phyloP scores from a whole-genome alignment of 75 land plant genomes.

The Cunninghamia lanceolata region DNA sequence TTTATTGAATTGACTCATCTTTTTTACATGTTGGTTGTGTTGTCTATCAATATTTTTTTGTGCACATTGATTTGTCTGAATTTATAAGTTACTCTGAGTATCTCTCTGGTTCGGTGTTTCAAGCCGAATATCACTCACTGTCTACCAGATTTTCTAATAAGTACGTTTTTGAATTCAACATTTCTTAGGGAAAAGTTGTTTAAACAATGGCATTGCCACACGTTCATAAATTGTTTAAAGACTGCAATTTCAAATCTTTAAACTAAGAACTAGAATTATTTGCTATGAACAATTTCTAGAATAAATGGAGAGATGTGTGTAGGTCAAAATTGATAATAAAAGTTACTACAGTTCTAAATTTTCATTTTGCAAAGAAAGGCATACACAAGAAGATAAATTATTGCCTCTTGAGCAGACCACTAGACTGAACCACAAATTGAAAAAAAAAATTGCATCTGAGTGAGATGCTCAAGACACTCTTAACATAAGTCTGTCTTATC shows the following conservation, averaged over 20 bases:
- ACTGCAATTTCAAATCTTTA: not conserved
- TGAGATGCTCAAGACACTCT: not conserved
- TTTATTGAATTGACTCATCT: not conserved
- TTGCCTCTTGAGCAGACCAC: not conserved
- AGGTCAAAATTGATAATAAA: not conserved
- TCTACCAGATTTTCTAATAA: not conserved
- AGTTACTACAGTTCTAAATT: not conserved
- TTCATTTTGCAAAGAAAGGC: not conserved
- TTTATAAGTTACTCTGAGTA: not conserved
- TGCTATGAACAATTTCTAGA: not conserved
- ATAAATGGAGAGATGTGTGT: not conserved
- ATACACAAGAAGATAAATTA: conserved; percentile 3
- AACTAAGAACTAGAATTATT: not conserved
- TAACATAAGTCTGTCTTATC: not conserved
- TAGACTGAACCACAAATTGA: not conserved
- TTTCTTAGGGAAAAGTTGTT: not conserved
- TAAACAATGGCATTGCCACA: not conserved
- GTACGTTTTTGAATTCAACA: not conserved
- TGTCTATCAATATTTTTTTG: not conserved
- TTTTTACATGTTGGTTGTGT: not conserved
- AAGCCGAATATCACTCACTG: not conserved
- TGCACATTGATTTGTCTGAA: not conserved
- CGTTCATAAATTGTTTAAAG: not conserved
- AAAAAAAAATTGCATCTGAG: not conserved
- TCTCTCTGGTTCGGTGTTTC: not conserved